Evolutionary conservation across 129 eudicot genomes (phyloP), one percentile per base, ranked within the genome.

Genomic region (Helichrysum umbraculigerum): DNA sequence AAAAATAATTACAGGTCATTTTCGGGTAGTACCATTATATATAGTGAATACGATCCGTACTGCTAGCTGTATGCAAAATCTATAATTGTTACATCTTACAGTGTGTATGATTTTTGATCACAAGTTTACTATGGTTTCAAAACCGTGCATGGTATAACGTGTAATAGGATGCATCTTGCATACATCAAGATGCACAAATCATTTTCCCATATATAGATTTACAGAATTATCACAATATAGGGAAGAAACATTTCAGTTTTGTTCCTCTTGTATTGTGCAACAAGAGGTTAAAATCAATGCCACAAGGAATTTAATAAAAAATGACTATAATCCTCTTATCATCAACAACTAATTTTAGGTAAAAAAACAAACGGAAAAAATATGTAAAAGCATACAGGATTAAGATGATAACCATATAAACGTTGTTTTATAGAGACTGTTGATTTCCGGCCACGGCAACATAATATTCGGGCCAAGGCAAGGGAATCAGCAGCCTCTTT

Each of bases 401-500:
- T 12, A n/a, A 77, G 75, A 77, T 25, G 22, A 77, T 58, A 59
- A 78, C n/a, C 81, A 17, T 70, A 32, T 15, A 39, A 22, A 34
- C 17, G 28, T 7, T 35, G 14, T 17, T 54, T 17, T 30, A n/a
- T 69, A 58, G 69, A 77, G 64, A 78, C 76, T 60, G 76, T 30
- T 78, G 76, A 78, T 59, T 78, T 70, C 81, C 71, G 71, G 71
- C 75, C 56, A 33, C 67, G 67, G 22, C 10, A 72, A 65, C 79
- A 22, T 16, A 37, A 30, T 32, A 28, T 44, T 50, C 28, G 25
- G 56, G 68, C 67, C 62, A 56, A 21, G 25, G 62, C 62, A 56
- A 56, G 7, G 79, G 67, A 70, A 70, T 63, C 81, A 78, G 71
- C 81, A 78, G 81, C 81, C 81, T 78, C 64, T 78, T 60, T 56